A percentile compares a stretch with the other conserved stretches of the same genome.
Evolutionary conservation across 768 basidiomycete species (phyloP).

Genomic region (Grammothele lineata): DNA sequence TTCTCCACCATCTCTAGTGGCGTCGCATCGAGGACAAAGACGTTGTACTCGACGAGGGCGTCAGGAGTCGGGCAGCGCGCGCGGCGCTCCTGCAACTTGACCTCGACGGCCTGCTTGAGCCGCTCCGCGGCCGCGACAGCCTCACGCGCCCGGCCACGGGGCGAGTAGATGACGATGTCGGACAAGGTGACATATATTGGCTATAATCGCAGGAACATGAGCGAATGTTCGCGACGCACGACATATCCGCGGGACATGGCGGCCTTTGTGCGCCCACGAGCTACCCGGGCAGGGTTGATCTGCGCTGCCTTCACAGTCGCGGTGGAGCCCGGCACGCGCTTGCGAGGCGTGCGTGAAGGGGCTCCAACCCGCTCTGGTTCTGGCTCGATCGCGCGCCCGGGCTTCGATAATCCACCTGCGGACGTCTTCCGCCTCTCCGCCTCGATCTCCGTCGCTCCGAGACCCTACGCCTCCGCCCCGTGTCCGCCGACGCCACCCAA

Average conservation of each 20-base stretch:
- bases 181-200: conserved; percentile 86
- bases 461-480: not conserved
- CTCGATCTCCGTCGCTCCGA: too few species aligned
- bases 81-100: conserved; percentile 46
- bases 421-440: too few species aligned
- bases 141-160: conserved; percentile 50
- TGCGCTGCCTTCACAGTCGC: not conserved
- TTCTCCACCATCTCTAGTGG: conserved; percentile 40
- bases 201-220: conserved; percentile 31
- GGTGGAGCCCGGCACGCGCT: not conserved
- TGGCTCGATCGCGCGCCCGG: too few species aligned
- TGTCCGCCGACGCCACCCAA: not conserved
- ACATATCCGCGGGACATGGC: too few species aligned
- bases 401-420: too few species aligned
- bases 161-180: conserved; percentile 86
- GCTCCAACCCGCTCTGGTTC: too few species aligned
- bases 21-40: conserved; percentile 67
- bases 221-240: not conserved
- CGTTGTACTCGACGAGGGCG: conserved; percentile 58
- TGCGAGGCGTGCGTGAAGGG: not conserved
- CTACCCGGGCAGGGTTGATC: not conserved
- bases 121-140: conserved; percentile 59
- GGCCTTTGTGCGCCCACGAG: not conserved
- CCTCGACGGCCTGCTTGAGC: conserved; percentile 58
- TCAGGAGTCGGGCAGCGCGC: conserved; percentile 18